These are phyloP conservation scores for Chenopodium formosanum DNA, from an alignment of 148 eudicot genomes.

Conservation along the genomic window DNA sequence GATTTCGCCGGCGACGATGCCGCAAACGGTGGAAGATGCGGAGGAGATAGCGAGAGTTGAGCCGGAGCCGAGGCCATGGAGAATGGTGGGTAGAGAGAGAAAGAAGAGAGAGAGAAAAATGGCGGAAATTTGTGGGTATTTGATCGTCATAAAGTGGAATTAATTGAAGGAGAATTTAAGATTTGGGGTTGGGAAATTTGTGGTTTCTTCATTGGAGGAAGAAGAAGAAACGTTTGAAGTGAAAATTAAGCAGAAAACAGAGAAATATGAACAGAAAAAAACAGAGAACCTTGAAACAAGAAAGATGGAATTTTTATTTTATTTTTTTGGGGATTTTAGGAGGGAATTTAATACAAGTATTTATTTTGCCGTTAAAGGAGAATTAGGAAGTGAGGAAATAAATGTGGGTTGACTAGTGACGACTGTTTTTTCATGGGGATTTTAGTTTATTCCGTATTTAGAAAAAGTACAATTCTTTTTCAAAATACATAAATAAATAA, in stretches of 20 bases:
- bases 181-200: neutral
- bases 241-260: slow-evolving; percentile 17
- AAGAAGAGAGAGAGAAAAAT: slow-evolving; percentile 27
- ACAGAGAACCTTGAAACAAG: slow-evolving; percentile 7
- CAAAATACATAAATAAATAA: too few species aligned
- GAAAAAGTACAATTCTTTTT: too few species aligned
- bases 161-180: neutral
- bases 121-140: neutral
- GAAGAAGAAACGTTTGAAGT: slow-evolving; percentile 13
- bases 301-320: slow-evolving; percentile 17
- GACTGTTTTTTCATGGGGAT: neutral
- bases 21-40: slow-evolving; percentile 57
- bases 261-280: slow-evolving; percentile 2
- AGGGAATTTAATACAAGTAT: neutral
- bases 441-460: too few species aligned
- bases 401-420: slow-evolving; percentile 14
- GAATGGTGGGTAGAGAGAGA: slow-evolving; percentile 19
- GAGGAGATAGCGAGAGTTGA: slow-evolving; percentile 49
- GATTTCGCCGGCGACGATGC: slow-evolving; percentile 47
- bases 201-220: slow-evolving; percentile 34
- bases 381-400: neutral
- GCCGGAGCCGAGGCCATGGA: slow-evolving; percentile 46
- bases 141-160: slow-evolving; percentile 37
- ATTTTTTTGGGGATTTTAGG: neutral
- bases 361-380: slow-evolving; percentile 5